Evolutionary conservation across 371 early-diverging fungal genomes (phyloP).

Genomic region (Dichotomocladium elegans): DNA sequence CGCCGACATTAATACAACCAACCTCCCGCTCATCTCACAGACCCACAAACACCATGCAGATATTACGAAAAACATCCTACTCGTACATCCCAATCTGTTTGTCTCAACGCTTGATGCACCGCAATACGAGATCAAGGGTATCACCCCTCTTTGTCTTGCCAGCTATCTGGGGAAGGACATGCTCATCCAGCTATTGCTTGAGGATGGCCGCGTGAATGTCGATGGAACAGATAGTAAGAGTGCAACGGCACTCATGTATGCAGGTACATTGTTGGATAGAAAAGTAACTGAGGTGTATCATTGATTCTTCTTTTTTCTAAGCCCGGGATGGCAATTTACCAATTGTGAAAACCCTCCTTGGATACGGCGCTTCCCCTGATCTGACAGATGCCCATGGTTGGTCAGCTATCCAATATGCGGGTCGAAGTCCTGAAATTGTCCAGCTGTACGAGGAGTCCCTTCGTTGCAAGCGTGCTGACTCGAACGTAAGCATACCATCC

Average conservation of each 20-base stretch:
- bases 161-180: slow-evolving; percentile 69
- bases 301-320: slow-evolving; percentile 15
- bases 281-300: background rate
- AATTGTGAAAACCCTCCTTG: slow-evolving; percentile 54
- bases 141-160: slow-evolving; percentile 72
- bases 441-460: slow-evolving; percentile 56
- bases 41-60: slow-evolving; percentile 53
- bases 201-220: slow-evolving; percentile 63
- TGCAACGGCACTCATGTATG: slow-evolving; percentile 79
- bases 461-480: slow-evolving; percentile 47
- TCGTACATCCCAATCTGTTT: slow-evolving; percentile 52
- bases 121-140: slow-evolving; percentile 65
- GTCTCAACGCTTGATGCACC: slow-evolving; percentile 59
- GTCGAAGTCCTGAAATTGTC: slow-evolving; percentile 57
- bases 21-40: slow-evolving; percentile 55
- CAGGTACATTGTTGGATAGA: slow-evolving; percentile 42
- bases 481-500: slow-evolving; percentile 13
- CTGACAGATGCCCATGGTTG: slow-evolving; percentile 67
- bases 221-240: slow-evolving; percentile 69
- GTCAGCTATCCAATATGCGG: slow-evolving; percentile 69
- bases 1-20: slow-evolving; percentile 53
- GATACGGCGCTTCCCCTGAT: slow-evolving; percentile 57
- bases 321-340: slow-evolving; percentile 68
- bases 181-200: slow-evolving; percentile 56
- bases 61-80: slow-evolving; percentile 54